These are phyloP conservation scores for Paraconiothyrium brasiliense DNA, from an alignment of 2,329 filamentous ascomycete species.

Conservation along the genomic window DNA sequence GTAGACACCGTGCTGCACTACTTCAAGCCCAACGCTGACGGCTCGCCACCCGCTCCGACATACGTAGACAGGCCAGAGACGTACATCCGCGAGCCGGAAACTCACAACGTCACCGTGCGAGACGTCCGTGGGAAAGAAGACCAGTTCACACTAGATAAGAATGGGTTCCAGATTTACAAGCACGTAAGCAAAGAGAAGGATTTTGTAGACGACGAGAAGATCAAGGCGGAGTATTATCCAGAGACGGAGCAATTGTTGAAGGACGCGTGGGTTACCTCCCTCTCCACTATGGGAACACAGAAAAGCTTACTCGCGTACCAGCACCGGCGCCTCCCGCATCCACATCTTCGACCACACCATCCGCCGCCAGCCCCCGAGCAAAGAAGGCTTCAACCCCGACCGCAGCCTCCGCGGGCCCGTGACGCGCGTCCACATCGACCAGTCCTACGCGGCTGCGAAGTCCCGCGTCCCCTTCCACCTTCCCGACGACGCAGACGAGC, in stretches of 20 bases:
- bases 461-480: conserved; percentile 42
- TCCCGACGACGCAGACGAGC: conserved; percentile 40
- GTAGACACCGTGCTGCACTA: conserved; percentile 40
- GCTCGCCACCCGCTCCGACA: conserved; percentile 39
- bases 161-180: conserved; percentile 49
- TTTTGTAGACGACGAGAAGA: conserved; percentile 46
- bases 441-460: conserved; percentile 56
- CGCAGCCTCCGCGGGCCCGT: conserved; percentile 55
- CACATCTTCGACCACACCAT: conserved; percentile 73
- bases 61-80: conserved; percentile 45
- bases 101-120: conserved; percentile 45
- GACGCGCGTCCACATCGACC: conserved; percentile 67
- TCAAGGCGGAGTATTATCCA: conserved; percentile 46
- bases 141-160: conserved; percentile 53
- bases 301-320: conserved; percentile 32
- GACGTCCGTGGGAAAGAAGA: conserved; percentile 58
- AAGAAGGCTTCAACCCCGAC: conserved; percentile 32
- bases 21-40: conserved; percentile 41
- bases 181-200: conserved; percentile 45
- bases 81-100: conserved; percentile 41
- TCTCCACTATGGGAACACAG: too few species aligned
- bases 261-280: conserved; percentile 40
- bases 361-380: conserved; percentile 52
- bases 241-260: conserved; percentile 50
- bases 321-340: conserved; percentile 65